Evolutionary conservation across 75 land plant species (phyloP).

Genomic region (Pinus albicaulis): DNA sequence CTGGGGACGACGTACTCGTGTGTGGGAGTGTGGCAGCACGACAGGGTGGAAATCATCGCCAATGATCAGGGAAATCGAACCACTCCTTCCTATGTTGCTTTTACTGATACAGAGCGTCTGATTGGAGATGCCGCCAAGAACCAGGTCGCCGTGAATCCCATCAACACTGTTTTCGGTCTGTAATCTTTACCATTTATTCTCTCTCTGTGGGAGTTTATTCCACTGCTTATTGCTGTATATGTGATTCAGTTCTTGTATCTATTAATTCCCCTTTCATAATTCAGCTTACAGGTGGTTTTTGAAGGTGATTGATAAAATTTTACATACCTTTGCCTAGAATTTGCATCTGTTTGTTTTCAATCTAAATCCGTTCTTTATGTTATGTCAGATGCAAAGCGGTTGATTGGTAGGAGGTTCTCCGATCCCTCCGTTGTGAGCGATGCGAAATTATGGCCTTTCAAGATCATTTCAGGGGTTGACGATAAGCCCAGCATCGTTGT

Average conservation of each 20-base stretch:
- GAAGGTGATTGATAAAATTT: too few relatives aligned
- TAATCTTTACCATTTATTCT: not conserved
- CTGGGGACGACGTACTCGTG: slow-evolving; percentile 23
- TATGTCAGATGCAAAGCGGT: slow-evolving; percentile 32
- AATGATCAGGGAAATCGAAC: slow-evolving; percentile 36
- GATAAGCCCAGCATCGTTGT: slow-evolving; percentile 39
- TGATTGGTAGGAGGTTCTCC: slow-evolving; percentile 30
- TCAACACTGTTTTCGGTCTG: slow-evolving; percentile 29
- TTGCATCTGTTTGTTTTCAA: too few relatives aligned
- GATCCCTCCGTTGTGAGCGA: slow-evolving; percentile 24
- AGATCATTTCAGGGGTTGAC: slow-evolving; percentile 32
- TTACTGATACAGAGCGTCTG: slow-evolving; percentile 29
- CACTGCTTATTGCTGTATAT: too few relatives aligned
- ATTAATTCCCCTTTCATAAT: too few relatives aligned
- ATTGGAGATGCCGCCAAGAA: slow-evolving; percentile 36
- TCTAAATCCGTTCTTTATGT: too few relatives aligned
- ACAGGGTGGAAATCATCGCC: slow-evolving; percentile 15
- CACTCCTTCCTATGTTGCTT: slow-evolving; percentile 31
- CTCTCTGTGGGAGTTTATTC: too few relatives aligned
- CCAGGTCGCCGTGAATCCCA: slow-evolving; percentile 30
- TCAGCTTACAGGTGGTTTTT: too few relatives aligned
- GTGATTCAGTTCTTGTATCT: too few relatives aligned
- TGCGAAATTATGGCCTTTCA: slow-evolving; percentile 35
- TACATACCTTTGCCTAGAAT: too few relatives aligned
- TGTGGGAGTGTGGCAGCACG: slow-evolving; percentile 28